Base-by-base conservation (phyloP, 2,329 filamentous ascomycete genomes). In the Apiospora arundinis region DNA sequence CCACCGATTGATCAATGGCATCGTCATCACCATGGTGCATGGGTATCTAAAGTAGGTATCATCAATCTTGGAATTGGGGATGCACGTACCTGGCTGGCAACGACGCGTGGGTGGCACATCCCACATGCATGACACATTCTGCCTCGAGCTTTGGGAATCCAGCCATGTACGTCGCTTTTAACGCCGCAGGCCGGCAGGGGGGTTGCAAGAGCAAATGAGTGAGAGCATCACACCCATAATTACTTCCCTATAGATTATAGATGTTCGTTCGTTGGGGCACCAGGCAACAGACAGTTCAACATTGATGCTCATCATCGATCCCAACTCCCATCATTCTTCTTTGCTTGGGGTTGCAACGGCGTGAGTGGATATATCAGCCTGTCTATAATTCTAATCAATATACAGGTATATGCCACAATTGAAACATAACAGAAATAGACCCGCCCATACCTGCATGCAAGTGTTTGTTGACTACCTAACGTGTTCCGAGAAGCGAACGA, bases 251-350 rank as follows among this genome's bases (percentile, higher is more conserved):
- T 14, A 45, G 42, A 45, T 16, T 3, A 45, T 16, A 6, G 8
- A 40, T 63, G 18, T 40, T 63, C 56, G 56, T 63, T 63, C 56
- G 56, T 63, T 63, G 56, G 56, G 56, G 32, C 56, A 63, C 56
- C 56, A 63, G 9, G 21, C 18, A 40, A 40, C 42, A 45, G 42
- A 40, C 42, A 45, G 42, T 45, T 45, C 42, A 45, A 40, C 45
- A 49, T 32, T 21, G 49, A 32, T 40, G 56, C 49, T 16, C 49
- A 14, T 63, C 21, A 32, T n/a, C 56, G 40, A 40, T 40, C 56
- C 28, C 56, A 37, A 23, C 32, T 63, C 56, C 16, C 56, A 63
- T 63, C 56, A 40, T 23, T 63, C 56, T 63, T 37, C 32, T n/a
- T 8, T 63, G 28, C 21, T 63, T 32, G 56, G 45, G 56, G 32